Evolutionary conservation across 192 early-diverging fungal species (phyloP).

Genomic region (Glomus cerebriforme): DNA sequence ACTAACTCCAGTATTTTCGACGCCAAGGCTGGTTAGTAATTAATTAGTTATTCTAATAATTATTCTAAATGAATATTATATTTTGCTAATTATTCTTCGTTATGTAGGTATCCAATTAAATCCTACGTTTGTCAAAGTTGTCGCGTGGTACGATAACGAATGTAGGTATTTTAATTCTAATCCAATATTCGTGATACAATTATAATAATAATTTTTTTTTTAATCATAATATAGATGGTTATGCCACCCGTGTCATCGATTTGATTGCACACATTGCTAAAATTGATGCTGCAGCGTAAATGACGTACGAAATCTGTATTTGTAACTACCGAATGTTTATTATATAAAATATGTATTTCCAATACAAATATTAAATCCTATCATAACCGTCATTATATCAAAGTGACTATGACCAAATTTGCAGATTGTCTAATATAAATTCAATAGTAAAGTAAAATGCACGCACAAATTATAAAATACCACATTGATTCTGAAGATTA

Average conservation of each 20-base stretch:
- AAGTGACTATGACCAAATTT: too few relatives aligned
- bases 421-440: too few relatives aligned
- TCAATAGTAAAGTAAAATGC: too few relatives aligned
- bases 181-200: too few relatives aligned
- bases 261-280: conserved; percentile 75
- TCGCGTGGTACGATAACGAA: conserved; percentile 87
- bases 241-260: conserved; percentile 90
- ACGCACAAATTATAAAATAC: too few relatives aligned
- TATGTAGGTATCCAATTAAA: conserved; percentile 75
- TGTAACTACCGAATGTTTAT: too few relatives aligned
- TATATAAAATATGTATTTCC: too few relatives aligned
- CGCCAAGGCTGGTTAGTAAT: conserved; percentile 82
- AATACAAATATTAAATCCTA: too few relatives aligned
- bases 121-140: conserved; percentile 94
- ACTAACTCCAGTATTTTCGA: conserved; percentile 92
- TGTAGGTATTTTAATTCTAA: conserved; percentile 1
- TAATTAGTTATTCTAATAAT: background rate
- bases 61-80: too few relatives aligned
- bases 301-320: too few relatives aligned
- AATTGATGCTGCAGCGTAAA: conserved; percentile 35
- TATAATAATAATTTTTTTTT: conserved; percentile 12
- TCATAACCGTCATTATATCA: too few relatives aligned
- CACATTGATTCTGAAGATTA: too few relatives aligned
- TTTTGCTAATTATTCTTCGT: background rate
- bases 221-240: conserved; percentile 78